phyloP scores from a whole-genome alignment of 495 filamentous ascomycete genomes.

The Neohortaea acidophila region DNA sequence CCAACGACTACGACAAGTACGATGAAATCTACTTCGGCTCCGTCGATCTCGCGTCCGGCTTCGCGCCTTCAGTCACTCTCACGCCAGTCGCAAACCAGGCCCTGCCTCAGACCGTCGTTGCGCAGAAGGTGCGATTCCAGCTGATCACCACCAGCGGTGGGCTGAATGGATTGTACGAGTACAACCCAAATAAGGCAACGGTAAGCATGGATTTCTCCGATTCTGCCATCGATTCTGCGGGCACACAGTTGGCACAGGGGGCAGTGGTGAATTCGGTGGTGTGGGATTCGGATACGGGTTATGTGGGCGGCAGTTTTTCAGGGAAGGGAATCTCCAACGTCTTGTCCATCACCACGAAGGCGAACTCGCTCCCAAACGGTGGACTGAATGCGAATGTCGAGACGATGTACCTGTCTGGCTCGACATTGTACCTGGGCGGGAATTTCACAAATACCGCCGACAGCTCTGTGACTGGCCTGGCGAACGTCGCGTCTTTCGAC shows the following conservation, averaged over 20 bases:
- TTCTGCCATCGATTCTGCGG: slow-evolving; percentile 61
- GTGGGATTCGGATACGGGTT: slow-evolving; percentile 44
- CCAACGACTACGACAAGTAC: slow-evolving; percentile 87
- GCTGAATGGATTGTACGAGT: slow-evolving; percentile 86
- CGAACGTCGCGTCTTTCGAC: slow-evolving; percentile 63
- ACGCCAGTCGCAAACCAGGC: slow-evolving; percentile 50
- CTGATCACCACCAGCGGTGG: slow-evolving; percentile 52
- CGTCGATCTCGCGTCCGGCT: slow-evolving; percentile 62
- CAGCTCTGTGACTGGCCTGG: slow-evolving; percentile 43
- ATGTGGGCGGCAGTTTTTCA: slow-evolving; percentile 75
- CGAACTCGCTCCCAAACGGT: slow-evolving; percentile 44
- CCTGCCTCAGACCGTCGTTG: slow-evolving; percentile 57
- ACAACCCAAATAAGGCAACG: slow-evolving; percentile 46
- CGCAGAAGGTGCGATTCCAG: slow-evolving; percentile 68
- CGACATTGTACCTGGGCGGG: slow-evolving; percentile 64
- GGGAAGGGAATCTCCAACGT: slow-evolving; percentile 51
- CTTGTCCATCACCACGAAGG: slow-evolving; percentile 54
- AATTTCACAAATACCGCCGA: slow-evolving; percentile 63
- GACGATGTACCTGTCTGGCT: slow-evolving; percentile 47
- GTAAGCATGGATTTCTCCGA: slow-evolving; percentile 49
- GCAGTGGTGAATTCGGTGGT: slow-evolving; percentile 53
- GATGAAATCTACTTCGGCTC: slow-evolving; percentile 75
- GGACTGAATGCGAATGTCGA: slow-evolving; percentile 72
- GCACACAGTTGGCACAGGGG: slow-evolving; percentile 44
- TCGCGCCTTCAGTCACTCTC: slow-evolving; percentile 70